Percentiles rank a stretch among this genome's conserved stretches.
These are phyloP conservation scores for Talaromyces pinophilus DNA, from an alignment of 2,329 filamentous ascomycete species.

Conservation along the genomic window DNA sequence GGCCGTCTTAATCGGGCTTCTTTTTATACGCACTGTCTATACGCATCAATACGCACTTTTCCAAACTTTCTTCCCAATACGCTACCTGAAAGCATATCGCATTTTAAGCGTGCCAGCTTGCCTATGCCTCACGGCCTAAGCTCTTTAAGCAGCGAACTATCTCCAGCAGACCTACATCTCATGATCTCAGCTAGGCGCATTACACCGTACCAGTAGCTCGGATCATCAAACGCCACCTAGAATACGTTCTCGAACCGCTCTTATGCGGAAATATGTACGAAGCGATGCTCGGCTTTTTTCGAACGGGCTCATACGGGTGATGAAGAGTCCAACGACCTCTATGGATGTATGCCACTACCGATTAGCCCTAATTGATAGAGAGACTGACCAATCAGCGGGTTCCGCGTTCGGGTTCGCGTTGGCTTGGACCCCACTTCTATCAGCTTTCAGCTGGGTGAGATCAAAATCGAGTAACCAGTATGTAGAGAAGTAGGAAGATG, in stretches of 20 bases:
- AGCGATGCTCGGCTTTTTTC: neutral
- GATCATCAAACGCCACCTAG: neutral
- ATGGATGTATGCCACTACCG: neutral
- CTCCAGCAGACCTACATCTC: neutral
- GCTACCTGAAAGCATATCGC: neutral
- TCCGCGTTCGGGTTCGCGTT: constrained; percentile 18
- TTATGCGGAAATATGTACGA: neutral
- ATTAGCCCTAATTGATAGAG: neutral
- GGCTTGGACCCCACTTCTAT: neutral
- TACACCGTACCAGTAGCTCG: neutral
- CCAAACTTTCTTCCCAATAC: neutral
- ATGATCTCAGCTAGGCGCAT: neutral
- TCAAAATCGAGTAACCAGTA: neutral
- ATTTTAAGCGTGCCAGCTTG: neutral
- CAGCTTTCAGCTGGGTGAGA: neutral
- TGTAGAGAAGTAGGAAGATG: neutral
- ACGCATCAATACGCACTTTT: neutral
- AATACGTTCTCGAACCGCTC: neutral
- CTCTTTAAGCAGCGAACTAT: neutral
- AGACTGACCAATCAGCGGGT: constrained; percentile 6
- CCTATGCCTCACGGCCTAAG: neutral
- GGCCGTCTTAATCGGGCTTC: neutral
- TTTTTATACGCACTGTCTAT: neutral
- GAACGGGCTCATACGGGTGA: neutral
- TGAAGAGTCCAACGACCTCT: neutral